Base-by-base conservation (phyloP, 495 filamentous ascomycete genomes). In the Pyrenula massariospora region DNA sequence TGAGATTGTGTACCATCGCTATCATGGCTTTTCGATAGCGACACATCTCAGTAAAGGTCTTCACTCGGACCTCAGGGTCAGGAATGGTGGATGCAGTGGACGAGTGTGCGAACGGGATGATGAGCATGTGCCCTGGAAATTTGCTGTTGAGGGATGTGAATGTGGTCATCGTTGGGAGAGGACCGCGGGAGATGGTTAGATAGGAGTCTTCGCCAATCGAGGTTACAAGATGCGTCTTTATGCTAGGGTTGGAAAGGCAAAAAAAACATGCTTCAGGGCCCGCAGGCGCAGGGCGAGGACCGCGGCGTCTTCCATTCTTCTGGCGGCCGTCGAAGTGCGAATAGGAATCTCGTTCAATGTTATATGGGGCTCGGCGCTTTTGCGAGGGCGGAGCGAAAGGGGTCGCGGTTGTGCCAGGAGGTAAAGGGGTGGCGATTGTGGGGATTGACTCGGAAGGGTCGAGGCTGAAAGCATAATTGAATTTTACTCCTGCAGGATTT, bases 171-270 rank as follows among this genome's bases (percentile, higher is more conserved):
- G 84, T 84, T 0, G 85, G 83, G 11, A 98, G 79, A 3, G 93
- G 91, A 0, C 93, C 93, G 70, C 95, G 96, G 51, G 94, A 89
- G 25, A 84, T 93, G 52, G 91, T 93, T 48, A 97, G 73, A 66
- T 97, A 97, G 54, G 81, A 68, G 52, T 95, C 87, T 24, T 84
- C 79, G 50, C 86, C 93, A 61, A 98, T 90, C 22, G 84, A 88
- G 59, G 85, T 84, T 61, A 96, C 85, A 64, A 97, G 88, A 67
- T 98, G 92, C 0, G 85, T 86, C 36, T 87, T 84, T 24, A 94
- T 70, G 55, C 83, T 84, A 19, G 84, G 81, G 65, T 93, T 96
- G 10, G 85, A 87, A 2, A 97, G 76, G 66, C 93, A 98, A 77
- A 98, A 96, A 77, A 92, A 98, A 66, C 93, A 98, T 59, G 82